Evolutionary conservation across 2,329 filamentous ascomycete genomes (phyloP), one percentile per base, ranked within the genome.

Genomic region (Xylaria sp.): DNA sequence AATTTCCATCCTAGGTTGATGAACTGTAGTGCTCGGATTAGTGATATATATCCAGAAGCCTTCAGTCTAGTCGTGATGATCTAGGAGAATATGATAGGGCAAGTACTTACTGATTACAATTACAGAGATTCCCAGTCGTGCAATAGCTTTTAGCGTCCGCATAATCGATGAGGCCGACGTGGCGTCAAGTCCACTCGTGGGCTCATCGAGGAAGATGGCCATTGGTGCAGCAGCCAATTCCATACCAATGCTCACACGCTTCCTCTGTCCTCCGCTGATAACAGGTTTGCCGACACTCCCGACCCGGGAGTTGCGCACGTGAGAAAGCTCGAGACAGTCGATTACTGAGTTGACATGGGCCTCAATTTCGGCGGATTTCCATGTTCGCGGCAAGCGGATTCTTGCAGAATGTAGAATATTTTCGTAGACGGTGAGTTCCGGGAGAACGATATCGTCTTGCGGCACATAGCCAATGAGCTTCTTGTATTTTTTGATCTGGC

Each of bases 401-500:
- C 83, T 81, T 17, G 87, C 88, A 0, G 86, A 88, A 69, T 89
- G 87, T 4, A 88, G 78, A 49, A 90, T 88, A 66, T 89, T 90
- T 75, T 90, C 88, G 59, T 84, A 83, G 5, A 90, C 87, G 0
- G 87, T 90, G 54, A 90, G 77, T 73, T 90, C 86, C 0, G 87
- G 85, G 10, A 89, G 80, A 3, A 89, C 83, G 31, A 89, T 83
- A 74, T 89, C 88, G 69, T 89, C 86, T 72, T 90, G 87, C 1
- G 88, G 87, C 3, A 90, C 87, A 67, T 88, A 89, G 26, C 87
- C 87, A 31, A 89, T 88, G 66, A 89, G 79, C 74, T 88, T 88
- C 76, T 86, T 88, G 76, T 87, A 89, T 49, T 80, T 79, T 73
- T 81, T 81, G 77, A 86, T 81, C 69, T 81, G 82, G 13, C 83